These are phyloP conservation scores for Cystobasidium tubakii DNA, from an alignment of 768 basidiomycete genomes.

Conservation along the genomic window DNA sequence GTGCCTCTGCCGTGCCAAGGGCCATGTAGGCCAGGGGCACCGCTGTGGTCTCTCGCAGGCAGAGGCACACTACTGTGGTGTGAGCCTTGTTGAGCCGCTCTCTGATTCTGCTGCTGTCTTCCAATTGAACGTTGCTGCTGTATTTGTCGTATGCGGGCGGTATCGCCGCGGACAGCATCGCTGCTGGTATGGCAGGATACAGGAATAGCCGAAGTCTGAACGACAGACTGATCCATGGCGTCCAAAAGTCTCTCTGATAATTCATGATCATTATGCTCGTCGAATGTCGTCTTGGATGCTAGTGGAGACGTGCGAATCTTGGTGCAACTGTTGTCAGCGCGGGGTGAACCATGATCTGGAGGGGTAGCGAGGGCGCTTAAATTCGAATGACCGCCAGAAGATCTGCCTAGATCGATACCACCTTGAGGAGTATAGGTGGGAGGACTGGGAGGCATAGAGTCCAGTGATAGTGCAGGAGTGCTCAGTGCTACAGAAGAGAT, in stretches of 20 bases:
- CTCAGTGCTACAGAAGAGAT: not conserved
- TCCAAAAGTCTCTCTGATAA: slow-evolving; percentile 9
- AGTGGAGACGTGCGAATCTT: not conserved
- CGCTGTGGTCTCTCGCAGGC: not conserved
- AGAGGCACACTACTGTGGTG: not conserved
- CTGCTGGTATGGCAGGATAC: not conserved
- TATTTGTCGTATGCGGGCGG: not conserved
- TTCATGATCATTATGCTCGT: slow-evolving; percentile 17
- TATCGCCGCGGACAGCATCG: not conserved
- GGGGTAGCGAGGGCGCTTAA: not conserved
- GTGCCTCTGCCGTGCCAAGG: not conserved
- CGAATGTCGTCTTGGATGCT: not conserved
- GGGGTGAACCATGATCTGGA: not conserved
- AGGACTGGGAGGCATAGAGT: not conserved
- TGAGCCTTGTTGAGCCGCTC: not conserved
- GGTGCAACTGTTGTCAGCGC: not conserved
- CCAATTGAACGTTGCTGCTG: not conserved
- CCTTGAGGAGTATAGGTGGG: not conserved
- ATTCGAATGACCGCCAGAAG: not conserved
- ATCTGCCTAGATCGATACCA: not conserved
- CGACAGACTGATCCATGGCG: slow-evolving; percentile 20
- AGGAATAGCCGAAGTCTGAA: not conserved
- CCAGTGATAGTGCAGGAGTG: slow-evolving; percentile 13
- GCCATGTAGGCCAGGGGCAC: not conserved
- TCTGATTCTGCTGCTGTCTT: not conserved